Evolutionary conservation across 108 stramenopile species (phyloP), one percentile per base, ranked within the genome.

Genomic region (Cyclostephanos invisitatus): DNA sequence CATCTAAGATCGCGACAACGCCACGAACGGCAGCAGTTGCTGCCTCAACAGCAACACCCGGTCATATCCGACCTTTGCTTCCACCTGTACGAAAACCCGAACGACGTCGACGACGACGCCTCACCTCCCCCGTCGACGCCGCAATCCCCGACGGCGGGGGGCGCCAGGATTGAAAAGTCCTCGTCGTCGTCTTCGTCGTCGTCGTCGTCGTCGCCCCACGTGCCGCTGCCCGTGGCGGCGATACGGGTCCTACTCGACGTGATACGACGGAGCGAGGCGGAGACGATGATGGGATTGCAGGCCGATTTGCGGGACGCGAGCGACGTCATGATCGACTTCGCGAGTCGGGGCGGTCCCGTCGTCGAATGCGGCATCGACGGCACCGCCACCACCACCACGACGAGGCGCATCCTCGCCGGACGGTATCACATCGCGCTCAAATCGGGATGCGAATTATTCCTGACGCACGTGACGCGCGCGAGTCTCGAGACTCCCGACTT

Each of bases 251-350:
- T 96, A 35, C 79, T 96, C 62, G 84, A 85, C n/a, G 92, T 93
- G 50, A 93, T 96, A 20, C 76, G 89, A 60, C 87, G 92, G 29
- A 81, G 85, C 47, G 73, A 80, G 21, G 88, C 89, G 25, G 83
- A 79, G 38, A 96, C 95, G 29, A 96, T 96, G 95, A 93, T 92
- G 91, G 92, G 88, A 12, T 72, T 96, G 0, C 88, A 93, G 67
- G 85, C 87, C 37, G 95, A 96, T 56, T 62, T 96, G 32, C 84
- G 84, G 37, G 83, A 87, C 51, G 92, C 92, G 7, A 49, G 77
- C 8, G 70, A 86, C 17, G 68, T 73, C 29, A 89, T 96, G 84
- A 62, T 93, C 44, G 63, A 77, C 17, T 91, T 87, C 59, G 69
- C 83, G 27, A 73, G 74, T 38, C 18, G 44, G 56, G 65, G 73